A percentile compares a stretch with the other conserved stretches of the same genome.
phyloP scores from a whole-genome alignment of 257 asterid species.

The Solanum rostratum region DNA sequence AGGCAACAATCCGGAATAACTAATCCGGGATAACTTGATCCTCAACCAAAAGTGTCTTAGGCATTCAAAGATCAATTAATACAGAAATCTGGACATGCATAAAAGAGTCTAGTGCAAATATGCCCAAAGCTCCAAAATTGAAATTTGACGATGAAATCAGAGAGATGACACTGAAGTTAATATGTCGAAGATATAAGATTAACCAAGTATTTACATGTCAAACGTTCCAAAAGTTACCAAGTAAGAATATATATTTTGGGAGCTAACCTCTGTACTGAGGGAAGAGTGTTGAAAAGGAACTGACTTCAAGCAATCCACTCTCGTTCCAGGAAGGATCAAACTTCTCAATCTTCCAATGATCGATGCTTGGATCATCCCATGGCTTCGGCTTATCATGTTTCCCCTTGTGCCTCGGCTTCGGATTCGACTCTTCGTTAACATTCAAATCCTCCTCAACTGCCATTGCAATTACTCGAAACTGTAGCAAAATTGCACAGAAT shows the following conservation, averaged over 20 bases:
- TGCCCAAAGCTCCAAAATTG: not conserved
- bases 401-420: slow-evolving; percentile 39
- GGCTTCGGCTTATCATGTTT: slow-evolving; percentile 73
- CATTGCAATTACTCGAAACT: not conserved
- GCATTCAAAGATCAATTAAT: not conserved
- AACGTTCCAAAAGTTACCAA: not conserved
- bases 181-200: not conserved
- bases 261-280: slow-evolving; percentile 42
- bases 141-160: not conserved
- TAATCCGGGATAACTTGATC: not conserved
- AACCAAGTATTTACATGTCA: not conserved
- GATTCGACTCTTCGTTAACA: slow-evolving; percentile 15
- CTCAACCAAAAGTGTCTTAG: not conserved
- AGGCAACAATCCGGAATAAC: too few relatives aligned
- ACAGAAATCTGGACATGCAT: not conserved
- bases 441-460: not conserved
- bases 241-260: not conserved
- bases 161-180: not conserved
- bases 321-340: slow-evolving; percentile 69
- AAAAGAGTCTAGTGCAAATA: not conserved
- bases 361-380: slow-evolving; percentile 61
- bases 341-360: slow-evolving; percentile 66
- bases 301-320: slow-evolving; percentile 53
- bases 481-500: not conserved
- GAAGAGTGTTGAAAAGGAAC: slow-evolving; percentile 68